A percentile compares a stretch with the other conserved stretches of the same genome.
These are phyloP conservation scores for Hamamelis virginiana DNA, from an alignment of 164 flowering plant genomes.

Conservation along the genomic window DNA sequence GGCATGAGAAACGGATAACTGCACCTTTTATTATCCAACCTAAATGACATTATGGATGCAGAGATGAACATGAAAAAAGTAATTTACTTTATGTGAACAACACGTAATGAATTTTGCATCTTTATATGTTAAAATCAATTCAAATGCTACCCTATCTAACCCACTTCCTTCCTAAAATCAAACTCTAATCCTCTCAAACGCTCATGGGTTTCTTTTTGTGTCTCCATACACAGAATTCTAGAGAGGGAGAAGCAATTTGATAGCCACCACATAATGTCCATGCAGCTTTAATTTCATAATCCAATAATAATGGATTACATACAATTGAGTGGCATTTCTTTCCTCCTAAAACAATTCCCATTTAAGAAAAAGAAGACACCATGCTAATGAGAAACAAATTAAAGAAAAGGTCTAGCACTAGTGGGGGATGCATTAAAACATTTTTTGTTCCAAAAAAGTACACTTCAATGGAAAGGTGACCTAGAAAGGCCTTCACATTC, in stretches of 20 bases:
- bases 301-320: constrained; percentile 5
- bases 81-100: neutral
- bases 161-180: neutral
- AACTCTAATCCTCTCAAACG: no score
- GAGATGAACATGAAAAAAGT: no score
- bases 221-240: no score
- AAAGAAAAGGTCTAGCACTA: neutral
- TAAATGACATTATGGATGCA: no score
- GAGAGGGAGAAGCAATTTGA: constrained; percentile 10
- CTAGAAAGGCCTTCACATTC: constrained; percentile 8
- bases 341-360: neutral
- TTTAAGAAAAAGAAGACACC: neutral
- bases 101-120: neutral
- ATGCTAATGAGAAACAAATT: neutral
- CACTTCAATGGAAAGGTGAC: constrained; percentile 19
- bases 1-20: no score
- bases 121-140: neutral
- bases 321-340: neutral
- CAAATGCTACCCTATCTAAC: constrained; percentile 10
- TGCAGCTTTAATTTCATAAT: neutral
- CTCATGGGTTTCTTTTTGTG: no score
- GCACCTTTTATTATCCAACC: no score
- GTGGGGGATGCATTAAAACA: constrained; percentile 12
- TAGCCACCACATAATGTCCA: neutral
- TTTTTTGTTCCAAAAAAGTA: neutral